Evolutionary conservation across 2,329 filamentous ascomycete species (phyloP).

Genomic region (Ceratocystis eucalypticola): DNA sequence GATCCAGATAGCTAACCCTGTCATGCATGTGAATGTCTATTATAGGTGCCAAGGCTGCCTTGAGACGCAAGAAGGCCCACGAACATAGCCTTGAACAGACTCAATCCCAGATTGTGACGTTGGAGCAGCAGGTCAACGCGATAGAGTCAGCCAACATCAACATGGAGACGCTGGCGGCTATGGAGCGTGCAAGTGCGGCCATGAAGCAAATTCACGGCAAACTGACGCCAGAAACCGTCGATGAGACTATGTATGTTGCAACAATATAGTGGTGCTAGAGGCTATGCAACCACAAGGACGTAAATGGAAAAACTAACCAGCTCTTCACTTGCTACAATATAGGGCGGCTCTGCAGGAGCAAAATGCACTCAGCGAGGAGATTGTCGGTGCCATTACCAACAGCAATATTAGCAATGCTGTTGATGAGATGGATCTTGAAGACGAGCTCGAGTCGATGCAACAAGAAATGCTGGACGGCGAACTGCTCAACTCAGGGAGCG

Average conservation of each 20-base stretch:
- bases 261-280: constrained; percentile 1
- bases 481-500: constrained; percentile 78
- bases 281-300: neutral
- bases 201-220: constrained; percentile 90
- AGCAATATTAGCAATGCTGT: constrained; percentile 52
- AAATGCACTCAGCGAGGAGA: constrained; percentile 86
- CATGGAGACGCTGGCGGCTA: constrained; percentile 83
- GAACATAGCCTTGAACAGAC: constrained; percentile 90
- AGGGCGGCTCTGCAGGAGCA: constrained; percentile 88
- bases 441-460: constrained; percentile 73
- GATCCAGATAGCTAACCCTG: neutral
- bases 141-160: constrained; percentile 99
- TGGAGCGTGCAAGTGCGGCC: constrained; percentile 78
- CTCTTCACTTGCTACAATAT: constrained; percentile 17
- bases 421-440: constrained; percentile 77
- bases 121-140: constrained; percentile 90
- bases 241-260: constrained; percentile 71
- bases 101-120: constrained; percentile 70
- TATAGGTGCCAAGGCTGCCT: constrained; percentile 73
- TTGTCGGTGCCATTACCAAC: constrained; percentile 69
- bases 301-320: constrained; percentile 6
- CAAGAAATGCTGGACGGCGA: constrained; percentile 87
- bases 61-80: constrained; percentile 87
- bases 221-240: constrained; percentile 86
- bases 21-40: neutral